Base-by-base conservation (phyloP, 1,284 basidiomycete genomes). In the Naganishia sp. region DNA sequence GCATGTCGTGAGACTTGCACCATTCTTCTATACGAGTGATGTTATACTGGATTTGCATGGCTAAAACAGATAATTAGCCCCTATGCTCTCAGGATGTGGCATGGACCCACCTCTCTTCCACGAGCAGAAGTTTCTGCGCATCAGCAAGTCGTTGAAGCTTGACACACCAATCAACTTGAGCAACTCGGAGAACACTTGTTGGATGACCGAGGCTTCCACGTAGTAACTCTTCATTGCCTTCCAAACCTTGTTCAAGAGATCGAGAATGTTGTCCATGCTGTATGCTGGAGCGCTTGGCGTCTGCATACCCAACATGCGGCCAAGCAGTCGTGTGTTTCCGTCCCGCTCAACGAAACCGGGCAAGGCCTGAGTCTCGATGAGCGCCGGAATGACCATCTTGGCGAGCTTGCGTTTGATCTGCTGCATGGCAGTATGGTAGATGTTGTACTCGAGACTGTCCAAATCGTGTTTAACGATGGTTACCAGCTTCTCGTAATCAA, bases 41-140 rank as follows among this genome's bases (percentile, higher is more conserved):
- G 77, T 97, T 97, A 81, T 98, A 97, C 76, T 98, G 94, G 67
- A 97, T 97, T 84, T 97, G 94, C 94, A 98, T 97, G 6, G 94
- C 93, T 95, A 63, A 62, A 45, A 21, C 7, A 31, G 23, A 21
- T 28, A 55, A 21, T 17, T 17, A 23, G 53, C 25, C 15, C 21
- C 18, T 51, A 50, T 23, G 2, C 25, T 5, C 9, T 31, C 18
- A n/a, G 32, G 32, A n/a, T 11, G 3, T 32, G 6, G n/a, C 35
- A 10, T 49, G 13, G 28, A 82, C 84, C 64, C 72, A 92, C 93
- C 95, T 82, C 96, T 87, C 82, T 99, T 99, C 96, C 96, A 99
- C 2, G 95, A 98, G 74, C 93, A 96, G 81, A 99, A 99, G 82
- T 99, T 99, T 58, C 96, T 86, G 73, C 96, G 85, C 95, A 99